Base-by-base conservation (phyloP, 495 filamentous ascomycete genomes). In the Clavariopsis aquatica region DNA sequence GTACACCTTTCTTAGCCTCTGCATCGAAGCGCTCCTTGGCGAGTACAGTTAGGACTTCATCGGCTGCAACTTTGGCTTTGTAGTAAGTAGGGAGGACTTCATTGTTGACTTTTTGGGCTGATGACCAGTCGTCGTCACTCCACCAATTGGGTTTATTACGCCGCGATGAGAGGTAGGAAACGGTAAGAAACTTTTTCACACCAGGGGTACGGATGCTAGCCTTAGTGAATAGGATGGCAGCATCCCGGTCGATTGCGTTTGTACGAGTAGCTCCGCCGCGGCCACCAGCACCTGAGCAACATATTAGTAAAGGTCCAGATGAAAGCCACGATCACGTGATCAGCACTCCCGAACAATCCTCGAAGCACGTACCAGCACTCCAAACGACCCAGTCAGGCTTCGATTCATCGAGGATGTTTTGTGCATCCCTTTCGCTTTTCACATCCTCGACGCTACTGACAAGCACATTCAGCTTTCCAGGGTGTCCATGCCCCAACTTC, bases 321-420 rank as follows among this genome's bases (percentile, higher is more conserved):
- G n/a, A n/a, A n/a, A n/a, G n/a, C n/a, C n/a, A n/a, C n/a, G n/a
- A n/a, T n/a, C 13, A 22, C 27, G 45, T 52, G 43, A 47, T 38
- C 12, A 34, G 20, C 17, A 52, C 26, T 29, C 3, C 28, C 27
- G 24, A 22, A 28, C 15, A 31, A 13, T 34, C 15, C 20, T 23
- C 8, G 23, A 28, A 19, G 36, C 24, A 55, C 77, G 45, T 74
- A 87, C 87, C 89, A 36, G 91, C 91, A 70, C 85, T 85, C 86
- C 86, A 96, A 49, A 93, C 82, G 10, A 95, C 86, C 73, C 87
- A 92, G 64, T 90, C 84, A 0, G 85, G 82, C 52, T 79, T 79
- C 1, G 82, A 81, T 34, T 81, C 72, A 17, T 87, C 82, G 27
- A 91, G 69, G 65, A 91, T 78, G 58, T 74, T 75, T 68, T 83